phyloP scores from a whole-genome alignment of 169 alveolate species.

The Theileria parva region DNA sequence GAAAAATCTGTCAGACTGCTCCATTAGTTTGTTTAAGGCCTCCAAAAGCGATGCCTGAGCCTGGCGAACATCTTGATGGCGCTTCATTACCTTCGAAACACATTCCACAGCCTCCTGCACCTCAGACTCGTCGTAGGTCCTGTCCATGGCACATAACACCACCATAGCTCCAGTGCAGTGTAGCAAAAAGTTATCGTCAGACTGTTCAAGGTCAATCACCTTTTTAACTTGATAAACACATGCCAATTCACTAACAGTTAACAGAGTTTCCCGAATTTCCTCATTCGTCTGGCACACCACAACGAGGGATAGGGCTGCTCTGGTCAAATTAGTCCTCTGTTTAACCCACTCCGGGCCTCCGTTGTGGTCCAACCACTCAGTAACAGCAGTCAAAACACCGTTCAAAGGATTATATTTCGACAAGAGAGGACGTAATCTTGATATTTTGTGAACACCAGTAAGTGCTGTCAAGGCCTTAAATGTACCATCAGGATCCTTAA shows the following conservation, averaged over 20 bases:
- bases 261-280: slow-evolving; percentile 37
- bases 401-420: slow-evolving; percentile 58
- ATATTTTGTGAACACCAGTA: slow-evolving; percentile 84
- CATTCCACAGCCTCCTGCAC: slow-evolving; percentile 74
- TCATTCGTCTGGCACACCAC: slow-evolving; percentile 62
- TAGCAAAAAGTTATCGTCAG: slow-evolving; percentile 83
- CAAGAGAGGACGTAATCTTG: slow-evolving; percentile 68
- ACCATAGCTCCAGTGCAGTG: slow-evolving; percentile 77
- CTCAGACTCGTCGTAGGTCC: slow-evolving; percentile 61
- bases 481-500: slow-evolving; percentile 80
- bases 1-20: slow-evolving; percentile 71
- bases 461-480: slow-evolving; percentile 86
- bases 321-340: slow-evolving; percentile 78
- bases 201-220: slow-evolving; percentile 80
- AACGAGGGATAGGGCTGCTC: slow-evolving; percentile 80
- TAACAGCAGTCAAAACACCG: slow-evolving; percentile 73
- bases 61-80: slow-evolving; percentile 81
- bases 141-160: slow-evolving; percentile 73
- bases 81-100: slow-evolving; percentile 78
- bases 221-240: slow-evolving; percentile 82
- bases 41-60: slow-evolving; percentile 81
- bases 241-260: slow-evolving; percentile 59
- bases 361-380: slow-evolving; percentile 75
- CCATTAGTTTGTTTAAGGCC: slow-evolving; percentile 77
- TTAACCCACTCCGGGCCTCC: slow-evolving; percentile 69